Conservation (phyloP, 768 basidiomycete species). For the Tylopilus balloui region DNA sequence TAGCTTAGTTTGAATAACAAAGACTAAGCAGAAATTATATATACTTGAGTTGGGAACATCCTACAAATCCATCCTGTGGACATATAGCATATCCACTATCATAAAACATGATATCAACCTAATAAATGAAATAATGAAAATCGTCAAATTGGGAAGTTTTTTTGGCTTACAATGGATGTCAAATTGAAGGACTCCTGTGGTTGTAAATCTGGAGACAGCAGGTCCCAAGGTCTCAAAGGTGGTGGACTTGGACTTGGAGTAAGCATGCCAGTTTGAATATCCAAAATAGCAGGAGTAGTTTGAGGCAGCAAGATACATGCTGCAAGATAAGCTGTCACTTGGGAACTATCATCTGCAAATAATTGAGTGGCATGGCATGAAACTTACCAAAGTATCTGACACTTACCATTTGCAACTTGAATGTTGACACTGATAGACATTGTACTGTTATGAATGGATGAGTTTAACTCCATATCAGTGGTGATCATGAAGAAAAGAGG, state of each 20-base stretch:
- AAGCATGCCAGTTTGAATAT: slow-evolving; percentile 1
- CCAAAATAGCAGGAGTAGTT: neutral
- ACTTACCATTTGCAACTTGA: neutral
- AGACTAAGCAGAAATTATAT: too few species aligned
- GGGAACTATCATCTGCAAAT: neutral
- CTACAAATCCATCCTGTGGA: too few species aligned
- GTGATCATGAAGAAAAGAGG: too few species aligned
- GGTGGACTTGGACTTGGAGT: neutral
- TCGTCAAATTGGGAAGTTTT: too few species aligned
- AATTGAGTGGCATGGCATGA: too few species aligned
- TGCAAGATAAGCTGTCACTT: neutral
- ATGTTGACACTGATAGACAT: neutral
- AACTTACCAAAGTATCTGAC: too few species aligned
- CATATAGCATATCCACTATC: too few species aligned
- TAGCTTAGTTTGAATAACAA: neutral
- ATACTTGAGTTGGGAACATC: too few species aligned
- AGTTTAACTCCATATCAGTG: neutral
- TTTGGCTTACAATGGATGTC: too few species aligned
- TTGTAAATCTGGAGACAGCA: slow-evolving; percentile 4
- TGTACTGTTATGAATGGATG: neutral
- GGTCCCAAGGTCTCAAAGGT: neutral
- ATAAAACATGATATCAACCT: too few species aligned
- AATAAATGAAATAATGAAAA: too few species aligned
- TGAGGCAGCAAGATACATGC: neutral
- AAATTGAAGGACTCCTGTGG: too few species aligned